A percentile compares a stretch with the other conserved stretches of the same genome.
Evolutionary conservation across 257 asterid genomes (phyloP).

Genomic region (Euphrasia confusa): DNA sequence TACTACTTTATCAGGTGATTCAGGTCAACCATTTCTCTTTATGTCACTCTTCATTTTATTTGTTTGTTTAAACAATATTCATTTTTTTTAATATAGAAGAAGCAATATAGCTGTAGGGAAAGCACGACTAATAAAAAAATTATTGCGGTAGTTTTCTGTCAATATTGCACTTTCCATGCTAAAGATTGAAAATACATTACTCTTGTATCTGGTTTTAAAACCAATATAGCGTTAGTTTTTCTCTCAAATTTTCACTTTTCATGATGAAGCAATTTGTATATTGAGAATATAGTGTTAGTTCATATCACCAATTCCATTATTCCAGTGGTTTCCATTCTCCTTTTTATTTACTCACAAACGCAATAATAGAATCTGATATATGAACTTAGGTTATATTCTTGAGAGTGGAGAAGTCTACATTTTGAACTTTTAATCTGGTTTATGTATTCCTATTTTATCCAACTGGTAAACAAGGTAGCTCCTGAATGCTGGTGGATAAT

Average conservation of each 20-base stretch:
- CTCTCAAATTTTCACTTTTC: background rate
- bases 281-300: slow-evolving; percentile 3
- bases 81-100: background rate
- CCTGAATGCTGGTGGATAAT: slow-evolving; percentile 14
- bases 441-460: background rate
- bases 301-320: background rate
- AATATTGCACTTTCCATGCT: no score
- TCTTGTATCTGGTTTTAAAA: no score
- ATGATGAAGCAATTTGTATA: background rate
- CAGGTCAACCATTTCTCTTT: slow-evolving; percentile 5
- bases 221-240: background rate
- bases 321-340: background rate
- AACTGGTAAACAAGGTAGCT: slow-evolving; percentile 12
- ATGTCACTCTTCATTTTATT: background rate
- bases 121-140: background rate
- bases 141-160: no score
- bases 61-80: background rate
- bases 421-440: background rate
- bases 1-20: slow-evolving; percentile 17
- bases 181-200: no score
- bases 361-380: slow-evolving; percentile 7
- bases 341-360: background rate
- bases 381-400: slow-evolving; percentile 2
- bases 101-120: background rate
- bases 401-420: slow-evolving; percentile 5